These are phyloP conservation scores for Dioszegia crocea DNA, from an alignment of 768 basidiomycete genomes.

Conservation along the genomic window DNA sequence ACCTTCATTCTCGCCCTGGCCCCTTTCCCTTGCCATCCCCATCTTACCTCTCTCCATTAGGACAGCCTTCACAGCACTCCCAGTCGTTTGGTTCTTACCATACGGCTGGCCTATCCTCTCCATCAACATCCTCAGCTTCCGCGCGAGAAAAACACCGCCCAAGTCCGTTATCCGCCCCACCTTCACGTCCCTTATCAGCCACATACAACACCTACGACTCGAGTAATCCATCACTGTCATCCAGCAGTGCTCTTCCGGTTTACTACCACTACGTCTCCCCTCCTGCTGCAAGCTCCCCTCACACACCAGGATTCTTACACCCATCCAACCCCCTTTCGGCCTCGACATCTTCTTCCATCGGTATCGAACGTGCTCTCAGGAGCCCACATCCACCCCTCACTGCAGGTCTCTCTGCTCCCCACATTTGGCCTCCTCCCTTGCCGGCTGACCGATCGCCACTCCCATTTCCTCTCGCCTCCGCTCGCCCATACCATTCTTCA, in stretches of 20 bases:
- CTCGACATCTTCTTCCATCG: conserved; percentile 9
- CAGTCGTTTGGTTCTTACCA: background rate
- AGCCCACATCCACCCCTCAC: conserved; percentile 30
- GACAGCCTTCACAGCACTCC: background rate
- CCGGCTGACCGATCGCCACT: conserved; percentile 3
- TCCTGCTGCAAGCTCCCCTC: conserved; percentile 6
- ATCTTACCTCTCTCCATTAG: conserved; percentile 5
- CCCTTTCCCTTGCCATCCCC: conserved; percentile 1
- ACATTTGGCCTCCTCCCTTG: conserved; percentile 15
- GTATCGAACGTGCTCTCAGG: conserved; percentile 19
- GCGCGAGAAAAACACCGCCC: conserved; percentile 7
- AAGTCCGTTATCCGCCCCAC: background rate
- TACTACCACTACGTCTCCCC: conserved; percentile 10
- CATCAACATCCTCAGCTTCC: background rate
- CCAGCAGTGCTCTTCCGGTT: background rate
- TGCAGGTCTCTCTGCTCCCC: conserved; percentile 8
- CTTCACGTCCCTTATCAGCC: conserved; percentile 1
- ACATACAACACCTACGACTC: background rate
- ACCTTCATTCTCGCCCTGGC: background rate
- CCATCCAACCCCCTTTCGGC: conserved; percentile 17
- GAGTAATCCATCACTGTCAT: background rate
- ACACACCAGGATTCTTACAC: conserved; percentile 13
- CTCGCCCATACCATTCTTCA: conserved; percentile 13
- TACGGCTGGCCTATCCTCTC: background rate
- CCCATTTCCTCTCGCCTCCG: background rate